Conservation (phyloP, 2,329 filamentous ascomycete genomes). For the Arthrobotrys sphaeroides region DNA sequence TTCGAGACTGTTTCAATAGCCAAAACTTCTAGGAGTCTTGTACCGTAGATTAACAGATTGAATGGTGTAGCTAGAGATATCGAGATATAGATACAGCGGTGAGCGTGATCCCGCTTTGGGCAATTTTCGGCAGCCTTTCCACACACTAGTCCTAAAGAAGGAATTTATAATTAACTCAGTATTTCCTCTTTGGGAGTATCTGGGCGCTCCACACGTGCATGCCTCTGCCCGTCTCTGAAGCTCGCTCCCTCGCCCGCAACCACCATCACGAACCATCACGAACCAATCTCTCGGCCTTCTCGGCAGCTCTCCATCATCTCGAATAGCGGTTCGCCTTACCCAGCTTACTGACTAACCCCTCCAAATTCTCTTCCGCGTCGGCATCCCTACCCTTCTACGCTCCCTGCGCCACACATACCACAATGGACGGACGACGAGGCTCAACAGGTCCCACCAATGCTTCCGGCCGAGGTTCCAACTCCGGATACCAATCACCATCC, state of each 20-base stretch:
- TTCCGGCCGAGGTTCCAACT: slow-evolving; percentile 42
- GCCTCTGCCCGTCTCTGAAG: not conserved
- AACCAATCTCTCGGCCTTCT: not conserved
- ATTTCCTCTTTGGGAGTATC: not conserved
- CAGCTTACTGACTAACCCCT: not conserved
- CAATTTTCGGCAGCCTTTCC: not conserved
- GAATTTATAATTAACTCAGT: not conserved
- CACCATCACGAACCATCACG: not conserved
- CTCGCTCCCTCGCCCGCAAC: not conserved
- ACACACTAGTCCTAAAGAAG: not conserved
- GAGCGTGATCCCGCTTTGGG: not conserved
- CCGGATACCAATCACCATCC: slow-evolving; percentile 41
- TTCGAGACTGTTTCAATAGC: too few relatives aligned
- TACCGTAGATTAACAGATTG: too few relatives aligned
- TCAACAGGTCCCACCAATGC: slow-evolving; percentile 54
- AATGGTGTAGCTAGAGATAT: too few relatives aligned
- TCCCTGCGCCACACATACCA: not conserved
- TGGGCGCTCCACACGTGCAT: slow-evolving; percentile 10
- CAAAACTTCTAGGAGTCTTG: too few relatives aligned
- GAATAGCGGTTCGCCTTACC: not conserved
- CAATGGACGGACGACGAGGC: slow-evolving; percentile 55
- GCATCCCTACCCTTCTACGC: slow-evolving; percentile 2
- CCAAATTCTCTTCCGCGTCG: not conserved
- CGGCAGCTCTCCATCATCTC: not conserved
- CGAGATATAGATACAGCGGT: too few relatives aligned